Conservation (phyloP, 306 rosid species). For the Cucurbita argyrosperma region DNA sequence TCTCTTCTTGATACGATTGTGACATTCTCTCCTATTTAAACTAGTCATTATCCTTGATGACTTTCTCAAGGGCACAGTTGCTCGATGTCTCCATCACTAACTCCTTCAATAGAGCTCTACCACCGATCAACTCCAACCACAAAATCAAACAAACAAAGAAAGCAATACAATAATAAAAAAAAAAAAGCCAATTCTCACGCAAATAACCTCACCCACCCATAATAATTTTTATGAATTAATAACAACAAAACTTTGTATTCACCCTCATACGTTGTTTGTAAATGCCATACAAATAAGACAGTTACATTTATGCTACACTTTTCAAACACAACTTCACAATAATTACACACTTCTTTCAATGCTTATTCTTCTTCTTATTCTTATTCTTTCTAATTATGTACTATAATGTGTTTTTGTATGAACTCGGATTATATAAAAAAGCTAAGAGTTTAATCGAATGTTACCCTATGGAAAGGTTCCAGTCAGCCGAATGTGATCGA, state of each 20-base stretch:
- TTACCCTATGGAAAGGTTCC: slow-evolving; percentile 53
- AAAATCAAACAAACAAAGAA: not conserved
- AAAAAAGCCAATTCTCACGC: not conserved
- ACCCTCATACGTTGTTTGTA: not conserved
- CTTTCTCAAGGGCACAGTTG: no score
- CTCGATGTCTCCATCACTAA: no score
- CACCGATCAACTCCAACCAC: not conserved
- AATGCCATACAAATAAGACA: not conserved
- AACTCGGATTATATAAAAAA: not conserved
- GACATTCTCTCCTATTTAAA: no score
- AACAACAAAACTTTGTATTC: not conserved
- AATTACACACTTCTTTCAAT: not conserved
- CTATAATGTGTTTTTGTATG: not conserved
- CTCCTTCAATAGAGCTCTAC: no score
- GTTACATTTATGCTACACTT: not conserved
- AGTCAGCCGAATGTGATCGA: slow-evolving; percentile 69
- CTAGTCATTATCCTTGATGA: no score
- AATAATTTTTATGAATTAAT: not conserved
- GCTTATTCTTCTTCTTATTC: not conserved
- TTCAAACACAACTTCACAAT: not conserved
- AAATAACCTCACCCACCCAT: not conserved
- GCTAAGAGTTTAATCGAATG: not conserved
- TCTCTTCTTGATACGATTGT: no score
- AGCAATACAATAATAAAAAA: no score
- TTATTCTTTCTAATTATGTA: not conserved